These are phyloP conservation scores for Pezicula carpinea DNA, from an alignment of 2,329 filamentous ascomycete species.

Conservation along the genomic window DNA sequence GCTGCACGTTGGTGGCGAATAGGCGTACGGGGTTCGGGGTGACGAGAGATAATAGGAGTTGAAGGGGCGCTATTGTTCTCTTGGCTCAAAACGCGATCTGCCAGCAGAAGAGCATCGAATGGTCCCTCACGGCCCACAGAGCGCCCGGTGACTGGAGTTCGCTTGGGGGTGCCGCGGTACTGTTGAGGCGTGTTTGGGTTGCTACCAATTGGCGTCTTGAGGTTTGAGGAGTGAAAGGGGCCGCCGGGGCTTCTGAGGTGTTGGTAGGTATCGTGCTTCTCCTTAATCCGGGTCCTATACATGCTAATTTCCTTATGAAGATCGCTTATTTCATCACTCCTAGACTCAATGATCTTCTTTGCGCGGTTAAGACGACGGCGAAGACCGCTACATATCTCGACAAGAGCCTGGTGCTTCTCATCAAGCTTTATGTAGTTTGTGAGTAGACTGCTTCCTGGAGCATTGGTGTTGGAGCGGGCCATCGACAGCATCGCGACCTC, in stretches of 20 bases:
- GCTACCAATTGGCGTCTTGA: constrained; percentile 43
- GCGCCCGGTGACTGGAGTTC: constrained; percentile 41
- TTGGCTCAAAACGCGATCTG: constrained; percentile 72
- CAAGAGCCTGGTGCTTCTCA: constrained; percentile 58
- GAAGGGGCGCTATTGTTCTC: constrained; percentile 71
- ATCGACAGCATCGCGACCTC: constrained; percentile 71
- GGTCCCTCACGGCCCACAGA: constrained; percentile 49
- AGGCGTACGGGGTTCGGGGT: constrained; percentile 37
- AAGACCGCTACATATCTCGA: constrained; percentile 61
- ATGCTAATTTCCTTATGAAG: constrained; percentile 73
- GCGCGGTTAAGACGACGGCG: constrained; percentile 64
- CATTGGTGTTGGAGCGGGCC: not conserved
- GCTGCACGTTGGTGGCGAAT: constrained; percentile 68
- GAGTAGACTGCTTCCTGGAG: constrained; percentile 38
- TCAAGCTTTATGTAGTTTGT: constrained; percentile 50
- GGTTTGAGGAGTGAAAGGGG: constrained; percentile 59
- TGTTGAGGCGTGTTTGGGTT: constrained; percentile 36
- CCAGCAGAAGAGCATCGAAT: constrained; percentile 72
- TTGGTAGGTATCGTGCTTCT: constrained; percentile 85
- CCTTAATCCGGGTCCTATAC: constrained; percentile 77
- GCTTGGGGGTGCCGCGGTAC: constrained; percentile 44
- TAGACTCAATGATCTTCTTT: constrained; percentile 72
- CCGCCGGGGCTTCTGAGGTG: constrained; percentile 71
- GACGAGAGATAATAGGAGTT: constrained; percentile 45
- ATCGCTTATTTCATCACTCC: constrained; percentile 66